A percentile compares a stretch with the other conserved stretches of the same genome.
phyloP scores from a whole-genome alignment of 2,329 filamentous ascomycete genomes.

The Simplicillium aogashimaense region DNA sequence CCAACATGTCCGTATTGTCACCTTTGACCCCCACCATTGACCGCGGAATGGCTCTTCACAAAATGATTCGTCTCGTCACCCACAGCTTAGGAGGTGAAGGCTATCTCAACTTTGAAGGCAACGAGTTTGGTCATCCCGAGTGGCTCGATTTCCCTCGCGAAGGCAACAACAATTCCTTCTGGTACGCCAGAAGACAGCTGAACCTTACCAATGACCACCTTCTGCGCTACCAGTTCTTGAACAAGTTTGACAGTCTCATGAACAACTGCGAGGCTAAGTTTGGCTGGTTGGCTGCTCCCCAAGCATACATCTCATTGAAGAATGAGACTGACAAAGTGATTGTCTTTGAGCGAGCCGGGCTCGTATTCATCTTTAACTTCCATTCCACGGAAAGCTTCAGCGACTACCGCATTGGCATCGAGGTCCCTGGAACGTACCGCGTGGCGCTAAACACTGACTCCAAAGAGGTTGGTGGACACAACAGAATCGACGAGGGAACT shows the following conservation, averaged over 20 bases:
- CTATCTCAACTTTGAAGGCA: slow-evolving; percentile 97
- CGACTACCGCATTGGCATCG: slow-evolving; percentile 87
- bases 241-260: slow-evolving; percentile 90
- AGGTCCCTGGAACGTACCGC: slow-evolving; percentile 74
- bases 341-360: slow-evolving; percentile 84
- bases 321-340: slow-evolving; percentile 90
- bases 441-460: slow-evolving; percentile 78
- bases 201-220: slow-evolving; percentile 82
- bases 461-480: slow-evolving; percentile 68
- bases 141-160: slow-evolving; percentile 97
- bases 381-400: slow-evolving; percentile 74
- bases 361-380: slow-evolving; percentile 96
- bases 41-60: slow-evolving; percentile 86
- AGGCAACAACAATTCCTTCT: slow-evolving; percentile 88
- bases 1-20: slow-evolving; percentile 83
- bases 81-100: slow-evolving; percentile 89
- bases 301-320: slow-evolving; percentile 91
- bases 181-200: slow-evolving; percentile 86
- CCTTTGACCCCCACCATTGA: slow-evolving; percentile 83
- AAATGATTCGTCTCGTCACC: slow-evolving; percentile 92
- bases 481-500: slow-evolving; percentile 67
- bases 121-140: slow-evolving; percentile 97
- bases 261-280: slow-evolving; percentile 80
- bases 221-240: slow-evolving; percentile 82
- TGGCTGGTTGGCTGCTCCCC: slow-evolving; percentile 76